phyloP scores from a whole-genome alignment of 2,329 filamentous ascomycete species.

The Drechslerella coelobrocha region DNA sequence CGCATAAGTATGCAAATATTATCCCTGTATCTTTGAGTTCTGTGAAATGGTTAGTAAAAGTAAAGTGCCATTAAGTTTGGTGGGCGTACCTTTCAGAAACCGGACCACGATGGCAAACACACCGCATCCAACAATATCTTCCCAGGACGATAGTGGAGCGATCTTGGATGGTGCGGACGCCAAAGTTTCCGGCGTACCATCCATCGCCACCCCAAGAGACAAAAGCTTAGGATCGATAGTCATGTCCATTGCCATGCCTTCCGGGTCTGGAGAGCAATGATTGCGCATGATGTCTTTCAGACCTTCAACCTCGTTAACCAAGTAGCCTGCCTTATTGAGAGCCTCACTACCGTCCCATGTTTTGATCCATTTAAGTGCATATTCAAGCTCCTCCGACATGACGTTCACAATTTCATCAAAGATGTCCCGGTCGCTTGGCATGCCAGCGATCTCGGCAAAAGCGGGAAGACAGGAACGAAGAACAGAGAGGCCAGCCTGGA shows the following conservation, averaged over 20 bases:
- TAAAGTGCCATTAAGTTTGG: too few species aligned
- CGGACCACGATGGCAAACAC: constrained; percentile 42
- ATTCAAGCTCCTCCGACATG: constrained; percentile 50
- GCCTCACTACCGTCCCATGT: constrained; percentile 43
- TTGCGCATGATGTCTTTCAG: constrained; percentile 41
- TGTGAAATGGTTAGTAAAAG: constrained; percentile 15
- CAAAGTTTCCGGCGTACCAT: neutral
- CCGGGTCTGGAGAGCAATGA: constrained; percentile 21
- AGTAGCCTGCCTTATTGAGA: constrained; percentile 33
- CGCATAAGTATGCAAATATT: constrained; percentile 48
- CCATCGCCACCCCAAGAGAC: constrained; percentile 6
- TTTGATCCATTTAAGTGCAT: constrained; percentile 46
- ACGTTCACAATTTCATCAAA: constrained; percentile 47
- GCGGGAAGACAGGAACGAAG: constrained; percentile 40
- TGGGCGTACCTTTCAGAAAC: constrained; percentile 50
- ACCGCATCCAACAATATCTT: constrained; percentile 39
- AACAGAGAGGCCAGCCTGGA: constrained; percentile 37
- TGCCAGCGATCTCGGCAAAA: constrained; percentile 29
- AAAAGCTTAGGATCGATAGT: constrained; percentile 42
- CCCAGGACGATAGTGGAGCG: constrained; percentile 20
- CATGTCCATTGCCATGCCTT: constrained; percentile 8
- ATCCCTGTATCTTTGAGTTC: constrained; percentile 48
- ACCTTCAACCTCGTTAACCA: constrained; percentile 41
- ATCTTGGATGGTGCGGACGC: neutral
- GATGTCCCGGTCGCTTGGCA: constrained; percentile 45